Base-by-base conservation (phyloP, 2,329 filamentous ascomycete genomes). In the Cordyceps cateniannulata region DNA sequence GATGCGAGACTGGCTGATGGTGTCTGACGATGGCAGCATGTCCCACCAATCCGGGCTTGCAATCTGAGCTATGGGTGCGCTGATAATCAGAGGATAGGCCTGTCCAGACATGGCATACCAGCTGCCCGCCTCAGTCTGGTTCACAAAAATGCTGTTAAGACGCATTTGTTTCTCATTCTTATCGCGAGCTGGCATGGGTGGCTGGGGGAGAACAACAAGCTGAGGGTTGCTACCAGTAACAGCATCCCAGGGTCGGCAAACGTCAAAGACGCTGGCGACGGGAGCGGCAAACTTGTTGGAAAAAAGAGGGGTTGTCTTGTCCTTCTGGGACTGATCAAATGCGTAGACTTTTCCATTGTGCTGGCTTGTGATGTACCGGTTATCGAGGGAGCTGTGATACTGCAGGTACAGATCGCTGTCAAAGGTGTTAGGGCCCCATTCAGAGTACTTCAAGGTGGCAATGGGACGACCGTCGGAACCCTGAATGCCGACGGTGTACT, bases 31-130 rank as follows among this genome's bases (percentile, higher is more conserved):
- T 2, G 58, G 48, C 35, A 49, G 12, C 9, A 72, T 69, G n/a
- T 83, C 75, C 70, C 78, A 77, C 73, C 79, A 86, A 29, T 77
- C 77, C 8, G 72, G 69, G 14, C 68, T 73, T 65, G 76, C 76
- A 48, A 79, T 76, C 64, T 73, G 76, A 24, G 77, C 83, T 2
- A 70, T 64, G 0, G 81, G 80, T 0, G 81, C 87, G 58, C 91
- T 85, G 24, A 93, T 88, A 29, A 96, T 91, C 10, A 93, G 81
- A 3, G 95, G 95, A 67, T 97, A 98, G 9, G 86, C 86, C 45
- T 81, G 82, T 62, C 96, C 93, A 1, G 93, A 97, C 75, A 98
- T 82, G 35, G 93, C 95, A 72, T 93, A 99, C 92, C 93, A 98
- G 63, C 90, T 89, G 32, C 93, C 93, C n/a, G 81, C 79, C 60